Base-by-base conservation (phyloP, 306 rosid genomes). In the Rubus idaeus region DNA sequence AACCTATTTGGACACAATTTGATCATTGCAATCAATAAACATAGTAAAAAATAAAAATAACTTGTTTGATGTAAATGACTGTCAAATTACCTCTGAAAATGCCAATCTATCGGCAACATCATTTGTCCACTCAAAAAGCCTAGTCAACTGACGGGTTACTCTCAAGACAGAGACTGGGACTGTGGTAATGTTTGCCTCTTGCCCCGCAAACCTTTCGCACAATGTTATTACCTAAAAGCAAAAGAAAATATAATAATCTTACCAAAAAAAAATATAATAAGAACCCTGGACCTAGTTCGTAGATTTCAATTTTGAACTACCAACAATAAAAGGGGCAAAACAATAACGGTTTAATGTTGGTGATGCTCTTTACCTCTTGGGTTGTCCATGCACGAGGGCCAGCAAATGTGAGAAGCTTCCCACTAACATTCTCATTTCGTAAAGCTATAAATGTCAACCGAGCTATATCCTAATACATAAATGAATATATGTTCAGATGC, bases 371-470 rank as follows among this genome's bases (percentile, higher is more conserved):
- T 84, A 89, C 97, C 93, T 92, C 98, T 82, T 95, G 97, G 84
- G 97, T 92, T 71, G 97, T 92, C 98, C 98, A 95, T 23, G 98
- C 96, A 53, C 97, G 93, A 47, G 98, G 97, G 46, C 98, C 98
- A 26, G 98, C 96, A 86, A 95, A 92, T 10, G 96, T 88, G 63
- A 92, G 93, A 83, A 95, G 93, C 82, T 88, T 89, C 76, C 96
- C 95, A 75, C 86, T 95, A 6, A 92, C 68, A 40, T 81, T 89
- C 55, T 90, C 98, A 83, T 90, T 95, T 57, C 97, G 84, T 63
- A 90, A 58, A 56, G 89, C 93, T 63, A 90, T 78, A 79, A 95
- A 87, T 79, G 97, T 95, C 88, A 95, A 87, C 60, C 96, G 97
- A 76, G 97, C 95, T 76, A 95, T 85, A 82, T 95, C 98, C 98